phyloP scores from a whole-genome alignment of 2,329 filamentous ascomycete species.

The Ophiosphaerella herpotricha region DNA sequence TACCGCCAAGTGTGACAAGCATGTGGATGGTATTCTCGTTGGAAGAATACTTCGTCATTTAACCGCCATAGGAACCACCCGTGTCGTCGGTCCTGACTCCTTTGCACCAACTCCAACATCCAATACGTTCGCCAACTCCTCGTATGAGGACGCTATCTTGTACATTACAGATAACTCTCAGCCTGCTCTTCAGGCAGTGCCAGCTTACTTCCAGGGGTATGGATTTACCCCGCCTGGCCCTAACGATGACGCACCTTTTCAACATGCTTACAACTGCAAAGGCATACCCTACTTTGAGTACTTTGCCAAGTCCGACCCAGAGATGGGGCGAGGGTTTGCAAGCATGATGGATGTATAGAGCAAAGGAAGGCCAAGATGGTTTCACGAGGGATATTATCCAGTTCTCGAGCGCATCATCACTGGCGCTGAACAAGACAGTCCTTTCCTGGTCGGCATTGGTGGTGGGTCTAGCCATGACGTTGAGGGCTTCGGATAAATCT shows the following conservation, averaged over 20 bases:
- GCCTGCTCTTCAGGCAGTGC: constrained; percentile 20
- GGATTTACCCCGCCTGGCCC: constrained; percentile 20
- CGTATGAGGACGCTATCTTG: constrained; percentile 28
- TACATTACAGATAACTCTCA: constrained; percentile 28
- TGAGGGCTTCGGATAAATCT: constrained; percentile 20
- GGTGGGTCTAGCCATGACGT: constrained; percentile 32
- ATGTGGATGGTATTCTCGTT: constrained; percentile 24
- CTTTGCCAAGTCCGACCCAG: constrained; percentile 21
- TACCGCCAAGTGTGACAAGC: constrained; percentile 14
- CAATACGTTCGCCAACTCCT: constrained; percentile 16
- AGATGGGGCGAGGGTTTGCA: constrained; percentile 30
- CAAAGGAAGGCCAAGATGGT: constrained; percentile 29
- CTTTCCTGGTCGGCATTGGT: constrained; percentile 31
- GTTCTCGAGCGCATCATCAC: constrained; percentile 27
- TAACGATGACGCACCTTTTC: constrained; percentile 25
- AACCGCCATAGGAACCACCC: constrained; percentile 28
- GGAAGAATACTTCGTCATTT: constrained; percentile 35
- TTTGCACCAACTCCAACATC: constrained; percentile 25
- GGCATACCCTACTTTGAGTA: constrained; percentile 27
- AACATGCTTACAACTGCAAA: constrained; percentile 26
- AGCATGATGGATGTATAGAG: constrained; percentile 37
- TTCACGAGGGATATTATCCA: constrained; percentile 26
- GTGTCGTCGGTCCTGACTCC: constrained; percentile 18
- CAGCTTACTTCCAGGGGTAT: constrained; percentile 20
- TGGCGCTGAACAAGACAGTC: constrained; percentile 12